Evolutionary conservation across 805 yeast species (phyloP).

Genomic region (Pichia sporocuriosa): DNA sequence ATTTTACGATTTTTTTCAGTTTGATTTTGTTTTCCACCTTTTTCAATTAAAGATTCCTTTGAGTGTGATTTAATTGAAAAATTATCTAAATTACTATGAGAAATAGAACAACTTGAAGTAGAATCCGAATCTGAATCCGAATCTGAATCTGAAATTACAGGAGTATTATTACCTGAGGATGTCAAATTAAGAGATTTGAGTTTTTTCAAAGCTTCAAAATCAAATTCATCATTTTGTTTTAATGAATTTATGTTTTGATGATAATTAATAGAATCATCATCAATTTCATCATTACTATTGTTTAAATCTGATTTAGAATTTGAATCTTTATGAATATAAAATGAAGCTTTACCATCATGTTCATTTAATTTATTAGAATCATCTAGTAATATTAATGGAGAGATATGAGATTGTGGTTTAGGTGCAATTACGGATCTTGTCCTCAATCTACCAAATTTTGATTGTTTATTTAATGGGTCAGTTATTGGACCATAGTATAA

Average conservation of each 20-base stretch:
- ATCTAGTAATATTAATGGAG: too few relatives aligned
- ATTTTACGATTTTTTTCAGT: background rate
- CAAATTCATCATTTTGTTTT: background rate
- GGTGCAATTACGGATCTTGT: constrained; percentile 41
- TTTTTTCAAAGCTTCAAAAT: background rate
- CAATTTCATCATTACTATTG: background rate
- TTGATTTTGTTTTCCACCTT: too few relatives aligned
- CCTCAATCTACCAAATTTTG: constrained; percentile 45
- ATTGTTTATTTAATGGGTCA: constrained; percentile 42
- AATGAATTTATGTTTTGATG: background rate
- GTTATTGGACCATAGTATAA: constrained; percentile 61
- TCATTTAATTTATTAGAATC: background rate
- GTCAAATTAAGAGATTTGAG: constrained; percentile 1
- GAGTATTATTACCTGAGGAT: constrained; percentile 8
- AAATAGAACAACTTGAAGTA: background rate
- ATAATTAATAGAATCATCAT: background rate
- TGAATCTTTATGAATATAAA: background rate
- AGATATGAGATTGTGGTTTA: constrained; percentile 5
- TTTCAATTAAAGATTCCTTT: constrained; percentile 10
- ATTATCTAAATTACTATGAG: background rate
- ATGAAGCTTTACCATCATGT: background rate
- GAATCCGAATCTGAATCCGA: too few relatives aligned
- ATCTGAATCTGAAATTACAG: constrained; percentile 15
- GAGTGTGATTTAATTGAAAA: constrained; percentile 12
- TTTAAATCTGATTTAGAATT: background rate